These are phyloP conservation scores for Coniochaeta hoffmannii DNA, from an alignment of 2,329 filamentous ascomycete genomes.

Conservation along the genomic window DNA sequence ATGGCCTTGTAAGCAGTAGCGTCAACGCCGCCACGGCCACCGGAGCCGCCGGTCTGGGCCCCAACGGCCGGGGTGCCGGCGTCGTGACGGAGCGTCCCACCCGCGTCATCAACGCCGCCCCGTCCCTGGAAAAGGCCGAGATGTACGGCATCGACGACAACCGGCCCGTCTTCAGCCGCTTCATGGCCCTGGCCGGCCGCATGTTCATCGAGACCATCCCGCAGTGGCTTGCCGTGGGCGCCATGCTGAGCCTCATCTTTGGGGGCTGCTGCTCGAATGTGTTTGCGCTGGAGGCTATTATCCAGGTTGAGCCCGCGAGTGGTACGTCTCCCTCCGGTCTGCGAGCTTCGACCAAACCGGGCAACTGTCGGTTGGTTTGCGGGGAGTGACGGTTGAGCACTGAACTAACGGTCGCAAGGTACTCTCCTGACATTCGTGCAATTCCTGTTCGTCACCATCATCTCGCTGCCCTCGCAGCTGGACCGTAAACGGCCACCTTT, in stretches of 20 bases:
- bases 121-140: constrained; percentile 46
- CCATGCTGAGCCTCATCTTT: constrained; percentile 82
- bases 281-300: constrained; percentile 91
- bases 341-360: background rate
- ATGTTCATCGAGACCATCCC: constrained; percentile 53
- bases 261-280: constrained; percentile 66
- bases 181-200: constrained; percentile 42
- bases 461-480: constrained; percentile 69
- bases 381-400: background rate
- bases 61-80: constrained; percentile 14
- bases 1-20: constrained; percentile 17
- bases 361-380: background rate
- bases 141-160: constrained; percentile 48
- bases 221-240: constrained; percentile 53
- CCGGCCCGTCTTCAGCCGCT: constrained; percentile 39
- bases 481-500: constrained; percentile 60
- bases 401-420: constrained; percentile 37
- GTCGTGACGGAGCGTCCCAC: constrained; percentile 18
- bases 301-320: constrained; percentile 84
- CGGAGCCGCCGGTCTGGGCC: constrained; percentile 15
- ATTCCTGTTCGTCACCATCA: constrained; percentile 74
- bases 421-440: constrained; percentile 85
- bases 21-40: constrained; percentile 15
- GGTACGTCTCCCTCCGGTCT: constrained; percentile 41
- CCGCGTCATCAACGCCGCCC: constrained; percentile 47